phyloP scores from a whole-genome alignment of 2,329 filamentous ascomycete genomes.

The Nothophaeocryptopus gaeumannii region DNA sequence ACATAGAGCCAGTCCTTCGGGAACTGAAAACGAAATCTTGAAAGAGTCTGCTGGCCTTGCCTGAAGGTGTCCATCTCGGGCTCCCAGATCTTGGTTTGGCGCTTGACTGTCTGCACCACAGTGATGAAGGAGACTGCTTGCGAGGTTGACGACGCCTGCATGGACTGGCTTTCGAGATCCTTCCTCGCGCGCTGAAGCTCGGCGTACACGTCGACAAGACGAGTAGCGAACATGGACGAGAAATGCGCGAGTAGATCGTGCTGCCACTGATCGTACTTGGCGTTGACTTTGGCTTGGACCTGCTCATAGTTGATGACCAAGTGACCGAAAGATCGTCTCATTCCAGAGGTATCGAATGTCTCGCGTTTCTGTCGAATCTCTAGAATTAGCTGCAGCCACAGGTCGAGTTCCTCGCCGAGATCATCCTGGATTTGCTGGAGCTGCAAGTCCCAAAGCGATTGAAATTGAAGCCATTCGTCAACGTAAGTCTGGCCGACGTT shows the following conservation, averaged over 20 bases:
- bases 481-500: constrained; percentile 79
- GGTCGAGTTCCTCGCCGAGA: constrained; percentile 83
- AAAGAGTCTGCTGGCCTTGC: constrained; percentile 88
- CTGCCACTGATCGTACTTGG: constrained; percentile 99
- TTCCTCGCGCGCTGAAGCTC: constrained; percentile 88
- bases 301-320: constrained; percentile 97
- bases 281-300: constrained; percentile 96
- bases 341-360: constrained; percentile 96
- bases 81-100: constrained; percentile 89
- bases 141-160: constrained; percentile 91
- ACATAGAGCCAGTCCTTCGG: constrained; percentile 92
- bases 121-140: constrained; percentile 99
- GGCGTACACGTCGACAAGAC: constrained; percentile 87
- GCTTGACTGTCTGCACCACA: constrained; percentile 91
- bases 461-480: constrained; percentile 97
- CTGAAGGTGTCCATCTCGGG: constrained; percentile 95
- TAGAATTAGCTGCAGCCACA: constrained; percentile 93
- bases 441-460: constrained; percentile 96
- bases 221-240: constrained; percentile 78
- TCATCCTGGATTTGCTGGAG: constrained; percentile 92
- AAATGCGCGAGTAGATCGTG: constrained; percentile 95
- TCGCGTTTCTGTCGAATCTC: constrained; percentile 93
- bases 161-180: constrained; percentile 85
- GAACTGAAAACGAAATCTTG: constrained; percentile 90
- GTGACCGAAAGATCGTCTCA: constrained; percentile 88